Evolutionary conservation across 768 basidiomycete species (phyloP).

Genomic region (Leccinum broughii): DNA sequence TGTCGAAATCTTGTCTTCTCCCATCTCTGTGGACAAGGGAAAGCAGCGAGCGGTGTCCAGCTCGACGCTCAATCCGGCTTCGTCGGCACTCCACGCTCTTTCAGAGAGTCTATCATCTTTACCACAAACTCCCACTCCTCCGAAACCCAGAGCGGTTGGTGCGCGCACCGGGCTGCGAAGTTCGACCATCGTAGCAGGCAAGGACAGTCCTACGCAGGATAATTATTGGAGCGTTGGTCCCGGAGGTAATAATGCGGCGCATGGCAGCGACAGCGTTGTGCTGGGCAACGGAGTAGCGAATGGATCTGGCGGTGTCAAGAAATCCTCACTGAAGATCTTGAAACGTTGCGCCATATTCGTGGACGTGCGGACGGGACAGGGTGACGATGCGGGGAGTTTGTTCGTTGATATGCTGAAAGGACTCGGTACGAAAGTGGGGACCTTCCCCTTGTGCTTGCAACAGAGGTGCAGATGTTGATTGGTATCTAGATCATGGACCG

Average conservation of each 20-base stretch:
- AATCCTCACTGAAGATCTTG: slow-evolving; percentile 50
- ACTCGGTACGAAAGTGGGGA: slow-evolving; percentile 75
- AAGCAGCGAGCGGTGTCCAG: slow-evolving; percentile 19
- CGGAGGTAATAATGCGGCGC: too few species aligned
- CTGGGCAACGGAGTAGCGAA: slow-evolving; percentile 18
- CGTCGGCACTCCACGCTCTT: too few species aligned
- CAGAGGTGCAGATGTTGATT: background rate
- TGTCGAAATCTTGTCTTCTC: slow-evolving; percentile 18
- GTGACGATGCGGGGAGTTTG: slow-evolving; percentile 76
- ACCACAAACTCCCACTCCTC: too few species aligned
- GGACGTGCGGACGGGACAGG: slow-evolving; percentile 73
- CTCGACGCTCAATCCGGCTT: slow-evolving; percentile 27
- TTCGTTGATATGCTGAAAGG: slow-evolving; percentile 82
- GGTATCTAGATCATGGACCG: slow-evolving; percentile 56
- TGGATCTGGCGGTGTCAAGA: slow-evolving; percentile 28
- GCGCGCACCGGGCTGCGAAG: too few species aligned
- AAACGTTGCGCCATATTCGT: slow-evolving; percentile 81
- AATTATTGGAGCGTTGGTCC: too few species aligned
- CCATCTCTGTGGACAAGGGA: slow-evolving; percentile 21
- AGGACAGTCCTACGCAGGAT: too few species aligned
- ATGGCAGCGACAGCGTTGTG: too few species aligned
- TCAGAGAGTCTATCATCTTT: too few species aligned
- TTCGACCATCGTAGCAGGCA: too few species aligned
- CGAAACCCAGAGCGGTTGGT: too few species aligned
- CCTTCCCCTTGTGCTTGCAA: slow-evolving; percentile 1